Evolutionary conservation across 1,284 basidiomycete genomes (phyloP).

Genomic region (Calocybe gambosa): DNA sequence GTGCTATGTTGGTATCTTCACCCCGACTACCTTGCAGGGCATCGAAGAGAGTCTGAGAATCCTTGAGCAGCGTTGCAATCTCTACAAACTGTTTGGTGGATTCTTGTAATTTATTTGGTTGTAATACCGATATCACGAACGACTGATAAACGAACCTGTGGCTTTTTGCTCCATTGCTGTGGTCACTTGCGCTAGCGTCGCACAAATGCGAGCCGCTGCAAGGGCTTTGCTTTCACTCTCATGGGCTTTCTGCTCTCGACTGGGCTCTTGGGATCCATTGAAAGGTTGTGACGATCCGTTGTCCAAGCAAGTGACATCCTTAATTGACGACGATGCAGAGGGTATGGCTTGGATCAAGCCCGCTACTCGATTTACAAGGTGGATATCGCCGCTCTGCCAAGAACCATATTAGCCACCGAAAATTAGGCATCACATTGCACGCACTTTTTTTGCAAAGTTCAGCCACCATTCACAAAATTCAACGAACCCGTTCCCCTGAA

Average conservation of each 20-base stretch:
- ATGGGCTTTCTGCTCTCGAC: neutral
- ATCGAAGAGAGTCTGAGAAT: conserved; percentile 9
- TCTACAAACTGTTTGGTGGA: conserved; percentile 9
- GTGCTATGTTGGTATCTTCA: conserved; percentile 27
- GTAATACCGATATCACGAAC: too few relatives aligned
- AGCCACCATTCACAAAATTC: conserved; percentile 64
- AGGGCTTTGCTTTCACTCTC: conserved; percentile 9
- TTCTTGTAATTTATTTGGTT: too few relatives aligned
- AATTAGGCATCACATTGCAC: conserved; percentile 6
- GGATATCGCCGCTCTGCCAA: conserved; percentile 44
- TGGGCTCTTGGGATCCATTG: neutral
- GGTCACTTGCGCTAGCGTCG: conserved; percentile 16
- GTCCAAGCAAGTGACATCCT: conserved; percentile 2
- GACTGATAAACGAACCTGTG: conserved; percentile 8
- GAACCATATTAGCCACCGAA: neutral
- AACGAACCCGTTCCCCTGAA: conserved; percentile 45
- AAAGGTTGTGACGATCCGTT: neutral
- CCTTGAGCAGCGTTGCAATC: conserved; percentile 14
- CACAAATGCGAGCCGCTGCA: conserved; percentile 15
- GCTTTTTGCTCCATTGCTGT: conserved; percentile 16
- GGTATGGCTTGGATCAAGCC: conserved; percentile 30
- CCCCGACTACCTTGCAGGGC: conserved; percentile 12
- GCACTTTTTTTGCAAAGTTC: conserved; percentile 44
- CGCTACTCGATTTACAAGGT: conserved; percentile 42
- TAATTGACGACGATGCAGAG: conserved; percentile 12